These are phyloP conservation scores for Epichloe uncinata DNA, from an alignment of 2,329 filamentous ascomycete species.

Conservation along the genomic window DNA sequence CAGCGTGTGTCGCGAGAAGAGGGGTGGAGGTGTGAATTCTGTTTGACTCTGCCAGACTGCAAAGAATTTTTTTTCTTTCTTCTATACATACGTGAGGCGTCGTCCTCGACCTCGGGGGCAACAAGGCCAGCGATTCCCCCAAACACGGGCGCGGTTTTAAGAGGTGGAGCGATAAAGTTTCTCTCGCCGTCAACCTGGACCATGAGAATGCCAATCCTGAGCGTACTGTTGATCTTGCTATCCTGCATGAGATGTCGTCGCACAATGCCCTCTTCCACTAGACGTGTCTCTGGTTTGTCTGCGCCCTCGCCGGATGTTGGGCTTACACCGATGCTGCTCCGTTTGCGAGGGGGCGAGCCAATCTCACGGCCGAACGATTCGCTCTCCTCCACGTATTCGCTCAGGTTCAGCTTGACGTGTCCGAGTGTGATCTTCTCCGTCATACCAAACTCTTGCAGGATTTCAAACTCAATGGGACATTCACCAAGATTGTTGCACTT, in stretches of 20 bases:
- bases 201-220: conserved; percentile 69
- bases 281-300: conserved; percentile 5
- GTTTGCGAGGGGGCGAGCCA: conserved; percentile 20
- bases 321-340: conserved; percentile 20
- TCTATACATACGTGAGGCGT: conserved; percentile 23
- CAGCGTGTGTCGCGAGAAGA: not conserved
- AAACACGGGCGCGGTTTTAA: conserved; percentile 82
- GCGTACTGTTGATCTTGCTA: conserved; percentile 94
- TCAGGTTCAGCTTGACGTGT: conserved; percentile 73
- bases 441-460: conserved; percentile 72
- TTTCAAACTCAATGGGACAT: conserved; percentile 71
- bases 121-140: conserved; percentile 89
- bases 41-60: no score
- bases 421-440: conserved; percentile 70
- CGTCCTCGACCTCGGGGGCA: conserved; percentile 33
- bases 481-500: conserved; percentile 69
- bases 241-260: conserved; percentile 92
- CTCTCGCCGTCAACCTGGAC: conserved; percentile 79
- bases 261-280: conserved; percentile 51
- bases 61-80: no score
- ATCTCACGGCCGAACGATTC: conserved; percentile 37
- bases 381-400: conserved; percentile 83
- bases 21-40: no score
- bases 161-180: conserved; percentile 67
- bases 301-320: conserved; percentile 21